Conservation (phyloP, 2,329 filamentous ascomycete species). For the Beauveria brongniartii region DNA sequence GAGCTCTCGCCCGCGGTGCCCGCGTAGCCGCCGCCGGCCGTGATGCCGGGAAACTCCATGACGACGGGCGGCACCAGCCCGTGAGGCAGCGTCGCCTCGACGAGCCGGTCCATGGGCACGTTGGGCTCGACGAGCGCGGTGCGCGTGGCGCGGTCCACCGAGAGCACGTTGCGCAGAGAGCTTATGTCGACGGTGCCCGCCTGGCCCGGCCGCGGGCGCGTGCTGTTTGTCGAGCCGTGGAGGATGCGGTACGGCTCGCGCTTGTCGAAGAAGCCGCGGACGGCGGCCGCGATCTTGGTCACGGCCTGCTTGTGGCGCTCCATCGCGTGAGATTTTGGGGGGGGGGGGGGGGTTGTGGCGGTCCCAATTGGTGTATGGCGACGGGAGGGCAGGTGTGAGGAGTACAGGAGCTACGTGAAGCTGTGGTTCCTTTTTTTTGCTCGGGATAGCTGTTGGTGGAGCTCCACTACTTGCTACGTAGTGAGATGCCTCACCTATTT, state of each 20-base stretch:
- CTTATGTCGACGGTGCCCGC: constrained; percentile 53
- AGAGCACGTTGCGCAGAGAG: constrained; percentile 53
- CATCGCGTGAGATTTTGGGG: constrained; percentile 25
- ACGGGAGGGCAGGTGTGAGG: too few species aligned
- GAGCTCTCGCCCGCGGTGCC: constrained; percentile 65
- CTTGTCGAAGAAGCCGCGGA: constrained; percentile 39
- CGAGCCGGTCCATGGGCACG: constrained; percentile 64
- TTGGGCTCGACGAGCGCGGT: constrained; percentile 68
- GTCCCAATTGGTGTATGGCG: background rate
- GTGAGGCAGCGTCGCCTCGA: constrained; percentile 55
- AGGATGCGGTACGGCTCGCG: constrained; percentile 61
- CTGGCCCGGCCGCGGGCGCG: constrained; percentile 39
- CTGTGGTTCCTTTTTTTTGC: background rate
- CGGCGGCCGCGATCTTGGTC: constrained; percentile 36
- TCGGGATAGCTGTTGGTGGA: too few species aligned
- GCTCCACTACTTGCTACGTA: too few species aligned
- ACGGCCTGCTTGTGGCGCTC: constrained; percentile 44
- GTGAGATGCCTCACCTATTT: too few species aligned
- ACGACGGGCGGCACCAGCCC: constrained; percentile 63
- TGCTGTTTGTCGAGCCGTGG: constrained; percentile 72
- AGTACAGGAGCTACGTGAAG: too few species aligned
- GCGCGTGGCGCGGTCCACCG: constrained; percentile 45
- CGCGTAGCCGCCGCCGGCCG: constrained; percentile 62
- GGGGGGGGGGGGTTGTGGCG: background rate
- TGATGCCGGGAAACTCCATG: constrained; percentile 72